These are phyloP conservation scores for Sphaerulina vaccinii DNA, from an alignment of 2,329 filamentous ascomycete species.

Conservation along the genomic window DNA sequence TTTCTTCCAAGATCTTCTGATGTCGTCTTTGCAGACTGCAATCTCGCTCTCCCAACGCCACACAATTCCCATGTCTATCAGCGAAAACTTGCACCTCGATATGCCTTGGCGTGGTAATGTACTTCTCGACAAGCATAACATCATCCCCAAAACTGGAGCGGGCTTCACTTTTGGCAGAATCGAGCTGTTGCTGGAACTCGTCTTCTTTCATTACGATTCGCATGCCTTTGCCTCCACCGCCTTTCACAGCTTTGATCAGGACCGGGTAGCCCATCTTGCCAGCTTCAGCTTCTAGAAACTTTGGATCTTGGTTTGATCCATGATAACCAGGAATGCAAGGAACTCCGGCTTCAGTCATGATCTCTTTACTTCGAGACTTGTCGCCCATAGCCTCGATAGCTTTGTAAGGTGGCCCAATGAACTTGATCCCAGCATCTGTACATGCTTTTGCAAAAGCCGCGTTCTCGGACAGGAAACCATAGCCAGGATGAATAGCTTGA, in stretches of 20 bases:
- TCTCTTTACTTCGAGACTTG: slow-evolving; percentile 89
- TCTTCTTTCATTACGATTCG: slow-evolving; percentile 58
- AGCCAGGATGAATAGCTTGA: slow-evolving; percentile 90
- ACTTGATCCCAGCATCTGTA: slow-evolving; percentile 84
- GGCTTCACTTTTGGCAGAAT: slow-evolving; percentile 64
- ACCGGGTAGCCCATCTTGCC: slow-evolving; percentile 67
- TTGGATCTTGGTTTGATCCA: slow-evolving; percentile 72
- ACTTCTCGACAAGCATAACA: slow-evolving; percentile 66
- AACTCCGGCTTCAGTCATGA: slow-evolving; percentile 93
- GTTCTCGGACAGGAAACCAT: slow-evolving; percentile 94
- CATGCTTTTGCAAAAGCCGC: slow-evolving; percentile 84
- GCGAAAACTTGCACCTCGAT: slow-evolving; percentile 68
- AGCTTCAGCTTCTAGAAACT: slow-evolving; percentile 66
- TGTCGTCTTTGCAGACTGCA: slow-evolving; percentile 66
- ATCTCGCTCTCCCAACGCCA: slow-evolving; percentile 64
- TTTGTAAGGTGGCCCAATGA: slow-evolving; percentile 83
- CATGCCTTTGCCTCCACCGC: slow-evolving; percentile 68
- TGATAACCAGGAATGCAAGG: slow-evolving; percentile 97
- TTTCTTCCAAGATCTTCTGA: slow-evolving; percentile 67
- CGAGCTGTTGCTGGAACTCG: slow-evolving; percentile 61
- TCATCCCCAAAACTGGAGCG: slow-evolving; percentile 65
- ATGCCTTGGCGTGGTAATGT: slow-evolving; percentile 65
- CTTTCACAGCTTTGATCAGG: slow-evolving; percentile 65
- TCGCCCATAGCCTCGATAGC: slow-evolving; percentile 85
- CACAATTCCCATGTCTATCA: slow-evolving; percentile 63